Evolutionary conservation across 768 basidiomycete species (phyloP).

Genomic region (Amanita thiersii): DNA sequence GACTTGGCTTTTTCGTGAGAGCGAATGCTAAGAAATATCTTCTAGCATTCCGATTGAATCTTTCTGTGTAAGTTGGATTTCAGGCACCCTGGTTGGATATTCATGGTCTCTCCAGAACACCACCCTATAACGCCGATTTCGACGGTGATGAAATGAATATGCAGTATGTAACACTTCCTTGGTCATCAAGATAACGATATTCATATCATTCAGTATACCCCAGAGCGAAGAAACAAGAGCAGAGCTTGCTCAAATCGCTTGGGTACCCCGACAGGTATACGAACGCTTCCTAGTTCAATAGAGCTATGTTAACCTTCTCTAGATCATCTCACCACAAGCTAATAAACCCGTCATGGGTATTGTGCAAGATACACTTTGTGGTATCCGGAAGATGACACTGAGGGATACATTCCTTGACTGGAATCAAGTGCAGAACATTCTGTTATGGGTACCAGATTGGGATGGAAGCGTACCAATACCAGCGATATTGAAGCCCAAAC

Average conservation of each 20-base stretch:
- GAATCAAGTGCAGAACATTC: constrained; percentile 93
- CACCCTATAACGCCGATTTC: constrained; percentile 99
- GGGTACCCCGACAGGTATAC: constrained; percentile 91
- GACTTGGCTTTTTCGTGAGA: background rate
- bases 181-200: background rate
- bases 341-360: constrained; percentile 99
- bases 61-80: constrained; percentile 87
- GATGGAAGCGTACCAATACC: constrained; percentile 90
- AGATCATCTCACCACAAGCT: constrained; percentile 99
- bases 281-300: background rate
- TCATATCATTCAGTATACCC: constrained; percentile 59
- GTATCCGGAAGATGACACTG: constrained; percentile 93
- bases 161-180: constrained; percentile 65
- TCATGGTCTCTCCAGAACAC: constrained; percentile 46
- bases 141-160: constrained; percentile 99
- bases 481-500: constrained; percentile 93
- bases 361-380: constrained; percentile 97
- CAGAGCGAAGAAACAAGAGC: constrained; percentile 98
- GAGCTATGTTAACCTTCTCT: constrained; percentile 4
- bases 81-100: constrained; percentile 17
- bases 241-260: constrained; percentile 95
- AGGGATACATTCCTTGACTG: constrained; percentile 95
- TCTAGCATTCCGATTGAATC: constrained; percentile 90
- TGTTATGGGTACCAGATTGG: constrained; percentile 98
- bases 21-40: background rate